phyloP scores from a whole-genome alignment of 805 yeast genomes.

The Myxozyma nipponensis region DNA sequence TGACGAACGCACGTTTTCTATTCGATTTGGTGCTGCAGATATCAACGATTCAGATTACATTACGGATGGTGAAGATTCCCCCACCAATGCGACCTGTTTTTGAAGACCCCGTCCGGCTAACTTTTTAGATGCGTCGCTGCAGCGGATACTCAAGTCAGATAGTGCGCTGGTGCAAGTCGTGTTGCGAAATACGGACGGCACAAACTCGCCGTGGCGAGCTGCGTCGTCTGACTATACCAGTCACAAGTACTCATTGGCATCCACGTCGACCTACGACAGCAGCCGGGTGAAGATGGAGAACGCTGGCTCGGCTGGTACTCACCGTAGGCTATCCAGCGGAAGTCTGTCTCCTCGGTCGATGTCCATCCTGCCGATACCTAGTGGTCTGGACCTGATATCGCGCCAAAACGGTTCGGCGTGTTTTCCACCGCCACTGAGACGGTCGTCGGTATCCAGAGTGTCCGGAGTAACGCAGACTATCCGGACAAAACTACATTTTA shows the following conservation, averaged over 20 bases:
- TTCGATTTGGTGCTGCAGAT: constrained; percentile 2
- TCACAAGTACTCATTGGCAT: neutral
- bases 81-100: neutral
- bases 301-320: too few species aligned
- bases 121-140: neutral
- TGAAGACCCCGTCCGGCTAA: too few species aligned
- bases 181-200: neutral
- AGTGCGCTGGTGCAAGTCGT: neutral
- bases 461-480: constrained; percentile 55
- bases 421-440: constrained; percentile 22
- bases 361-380: too few species aligned
- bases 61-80: constrained; percentile 2
- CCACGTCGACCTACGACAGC: neutral
- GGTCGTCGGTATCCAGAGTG: constrained; percentile 10
- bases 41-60: neutral
- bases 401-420: constrained; percentile 11
- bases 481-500: constrained; percentile 62
- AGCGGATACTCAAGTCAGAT: neutral
- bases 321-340: too few species aligned
- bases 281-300: too few species aligned
- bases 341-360: too few species aligned
- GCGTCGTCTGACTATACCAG: neutral
- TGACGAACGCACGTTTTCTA: constrained; percentile 2
- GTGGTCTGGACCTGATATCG: too few species aligned
- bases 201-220: neutral